These are phyloP conservation scores for Colletotrichum plurivorum DNA, from an alignment of 2,329 filamentous ascomycete species.

Conservation along the genomic window DNA sequence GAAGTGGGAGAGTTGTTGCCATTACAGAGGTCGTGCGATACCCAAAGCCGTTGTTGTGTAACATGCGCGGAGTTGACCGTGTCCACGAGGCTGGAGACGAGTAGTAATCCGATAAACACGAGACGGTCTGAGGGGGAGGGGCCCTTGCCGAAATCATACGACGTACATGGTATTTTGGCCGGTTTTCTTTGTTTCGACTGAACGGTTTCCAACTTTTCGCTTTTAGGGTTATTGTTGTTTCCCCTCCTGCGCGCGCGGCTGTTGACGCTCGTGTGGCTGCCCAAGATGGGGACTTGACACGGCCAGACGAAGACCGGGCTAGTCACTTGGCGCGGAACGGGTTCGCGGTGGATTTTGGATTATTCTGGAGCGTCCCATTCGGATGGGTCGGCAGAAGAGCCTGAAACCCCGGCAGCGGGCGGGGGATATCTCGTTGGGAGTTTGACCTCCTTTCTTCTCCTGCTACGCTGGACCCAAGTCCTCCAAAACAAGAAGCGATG, in stretches of 20 bases:
- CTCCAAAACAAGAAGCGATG: neutral
- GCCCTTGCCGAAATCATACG: conserved; percentile 7
- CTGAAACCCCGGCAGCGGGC: conserved; percentile 19
- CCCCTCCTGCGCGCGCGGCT: neutral
- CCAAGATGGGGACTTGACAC: neutral
- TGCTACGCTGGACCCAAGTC: neutral
- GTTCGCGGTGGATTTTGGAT: conserved; percentile 10
- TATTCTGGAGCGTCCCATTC: conserved; percentile 20
- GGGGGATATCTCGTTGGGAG: neutral
- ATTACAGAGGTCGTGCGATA: conserved; percentile 14
- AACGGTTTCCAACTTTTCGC: neutral
- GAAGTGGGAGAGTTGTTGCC: neutral
- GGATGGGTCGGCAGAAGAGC: conserved; percentile 22
- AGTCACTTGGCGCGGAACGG: conserved; percentile 1
- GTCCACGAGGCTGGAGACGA: conserved; percentile 1
- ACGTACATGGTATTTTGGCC: neutral
- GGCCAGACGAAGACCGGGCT: neutral
- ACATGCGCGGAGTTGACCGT: conserved; percentile 20
- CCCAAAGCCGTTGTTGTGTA: neutral
- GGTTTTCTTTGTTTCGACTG: neutral
- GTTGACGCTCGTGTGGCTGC: neutral
- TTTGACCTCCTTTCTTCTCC: conserved; percentile 2
- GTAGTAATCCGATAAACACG: conserved; percentile 9
- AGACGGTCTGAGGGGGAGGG: conserved; percentile 13
- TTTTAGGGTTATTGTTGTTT: neutral